These are phyloP conservation scores for Heterobasidion irregulare DNA, from an alignment of 1,284 basidiomycete genomes.

Conservation along the genomic window DNA sequence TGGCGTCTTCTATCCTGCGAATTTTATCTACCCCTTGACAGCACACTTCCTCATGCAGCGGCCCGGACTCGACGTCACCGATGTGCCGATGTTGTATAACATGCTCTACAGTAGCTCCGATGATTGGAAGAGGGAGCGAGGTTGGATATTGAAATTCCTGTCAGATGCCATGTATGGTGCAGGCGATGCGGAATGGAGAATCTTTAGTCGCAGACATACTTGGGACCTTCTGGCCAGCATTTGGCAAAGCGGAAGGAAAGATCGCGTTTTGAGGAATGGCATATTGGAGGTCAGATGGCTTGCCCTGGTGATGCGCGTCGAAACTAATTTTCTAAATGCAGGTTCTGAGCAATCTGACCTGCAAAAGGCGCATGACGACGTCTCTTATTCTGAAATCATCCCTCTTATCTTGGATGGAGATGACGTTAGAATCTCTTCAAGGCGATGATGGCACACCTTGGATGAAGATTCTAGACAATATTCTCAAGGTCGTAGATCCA, in stretches of 20 bases:
- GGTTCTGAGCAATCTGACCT: slow-evolving; percentile 67
- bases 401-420: slow-evolving; percentile 73
- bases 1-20: slow-evolving; percentile 70
- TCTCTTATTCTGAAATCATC: slow-evolving; percentile 63
- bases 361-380: slow-evolving; percentile 54
- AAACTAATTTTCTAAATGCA: slow-evolving; percentile 18
- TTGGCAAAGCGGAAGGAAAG: slow-evolving; percentile 56
- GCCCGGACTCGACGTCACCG: slow-evolving; percentile 61
- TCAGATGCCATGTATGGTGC: slow-evolving; percentile 69
- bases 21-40: slow-evolving; percentile 74
- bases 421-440: slow-evolving; percentile 43
- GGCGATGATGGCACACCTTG: slow-evolving; percentile 48
- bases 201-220: slow-evolving; percentile 75
- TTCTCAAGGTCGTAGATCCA: slow-evolving; percentile 40
- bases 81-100: slow-evolving; percentile 81
- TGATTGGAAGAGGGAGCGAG: slow-evolving; percentile 78
- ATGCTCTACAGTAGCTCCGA: slow-evolving; percentile 78
- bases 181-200: slow-evolving; percentile 70
- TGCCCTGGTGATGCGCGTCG: slow-evolving; percentile 4
- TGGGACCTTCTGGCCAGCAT: slow-evolving; percentile 83
- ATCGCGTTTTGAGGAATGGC: slow-evolving; percentile 42
- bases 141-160: slow-evolving; percentile 84
- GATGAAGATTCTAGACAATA: slow-evolving; percentile 65
- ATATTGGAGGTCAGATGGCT: slow-evolving; percentile 54
- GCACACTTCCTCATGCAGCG: slow-evolving; percentile 82